phyloP scores from a whole-genome alignment of 2,329 filamentous ascomycete species.

The Xylaria sp. region DNA sequence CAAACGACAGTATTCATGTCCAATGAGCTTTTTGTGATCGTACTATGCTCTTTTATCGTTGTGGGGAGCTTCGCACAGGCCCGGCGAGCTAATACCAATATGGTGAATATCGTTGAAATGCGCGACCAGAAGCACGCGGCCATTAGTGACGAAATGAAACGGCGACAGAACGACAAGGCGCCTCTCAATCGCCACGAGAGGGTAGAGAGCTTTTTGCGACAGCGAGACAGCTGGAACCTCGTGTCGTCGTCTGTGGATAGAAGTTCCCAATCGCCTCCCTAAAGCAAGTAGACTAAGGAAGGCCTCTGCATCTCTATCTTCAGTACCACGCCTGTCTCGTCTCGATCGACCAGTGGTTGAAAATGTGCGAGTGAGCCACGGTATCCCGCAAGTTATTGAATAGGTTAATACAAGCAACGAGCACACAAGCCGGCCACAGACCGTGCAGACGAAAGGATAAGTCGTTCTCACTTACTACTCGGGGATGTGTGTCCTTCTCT shows the following conservation, averaged over 20 bases:
- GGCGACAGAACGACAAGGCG: conserved; percentile 64
- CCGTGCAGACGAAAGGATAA: background rate
- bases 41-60: conserved; percentile 77
- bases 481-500: background rate
- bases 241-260: conserved; percentile 34
- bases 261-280: conserved; percentile 16
- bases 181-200: conserved; percentile 70
- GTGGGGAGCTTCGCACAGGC: conserved; percentile 79
- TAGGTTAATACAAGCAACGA: conserved; percentile 5
- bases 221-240: conserved; percentile 66
- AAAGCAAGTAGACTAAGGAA: conserved; percentile 25
- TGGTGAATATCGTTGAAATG: conserved; percentile 72
- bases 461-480: background rate
- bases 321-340: background rate
- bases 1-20: conserved; percentile 75
- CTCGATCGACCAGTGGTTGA: background rate
- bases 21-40: conserved; percentile 79
- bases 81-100: conserved; percentile 72
- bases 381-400: background rate
- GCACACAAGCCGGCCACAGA: background rate
- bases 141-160: conserved; percentile 69
- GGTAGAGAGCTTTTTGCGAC: conserved; percentile 80
- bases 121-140: conserved; percentile 74
- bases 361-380: background rate
- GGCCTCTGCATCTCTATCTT: background rate